Conservation (phyloP, 176 grass and related monocot species). For the Zea mays region Zm-B73-REFERENCE-NAM-5.0 NC_050104.1:119321001-119321500, state of each 20-base stretch:
- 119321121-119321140: conserved; percentile 83
- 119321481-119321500: conserved; percentile 59
- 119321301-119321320: conserved; percentile 80
- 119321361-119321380: conserved; percentile 65
- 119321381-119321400: conserved; percentile 61
- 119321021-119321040: conserved; percentile 71
- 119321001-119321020: conserved; percentile 59
- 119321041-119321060: conserved; percentile 56
- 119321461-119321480: conserved; percentile 69
- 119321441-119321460: conserved; percentile 70
- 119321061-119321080: conserved; percentile 68
- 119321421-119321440: conserved; percentile 97
- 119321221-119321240: conserved; percentile 71
- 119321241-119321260: conserved; percentile 64
- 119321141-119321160: conserved; percentile 91
- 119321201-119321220: conserved; percentile 80
- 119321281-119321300: conserved; percentile 99
- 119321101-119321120: conserved; percentile 98
- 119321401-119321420: conserved; percentile 98
- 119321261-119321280: conserved; percentile 83
- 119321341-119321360: conserved; percentile 77
- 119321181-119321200: conserved; percentile 90
- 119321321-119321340: conserved; percentile 96
- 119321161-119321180: conserved; percentile 83
- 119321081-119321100: conserved; percentile 85